A percentile compares a stretch with the other conserved stretches of the same genome.
Evolutionary conservation across 176 grass and related monocot species (phyloP).

Genomic region (Cenchrus americanus): DNA sequence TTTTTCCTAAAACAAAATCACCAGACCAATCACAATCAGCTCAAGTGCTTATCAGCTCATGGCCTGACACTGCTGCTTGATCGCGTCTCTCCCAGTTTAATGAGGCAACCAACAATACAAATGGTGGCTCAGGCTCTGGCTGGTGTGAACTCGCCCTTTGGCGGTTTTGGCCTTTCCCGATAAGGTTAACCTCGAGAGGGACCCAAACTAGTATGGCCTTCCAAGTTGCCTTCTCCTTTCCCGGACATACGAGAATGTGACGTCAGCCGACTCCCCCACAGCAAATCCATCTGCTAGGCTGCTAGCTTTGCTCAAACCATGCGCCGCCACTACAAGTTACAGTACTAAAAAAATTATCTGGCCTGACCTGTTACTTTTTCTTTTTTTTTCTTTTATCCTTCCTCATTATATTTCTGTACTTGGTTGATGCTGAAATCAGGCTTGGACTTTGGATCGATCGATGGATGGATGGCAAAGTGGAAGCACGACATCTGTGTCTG

Average conservation of each 20-base stretch:
- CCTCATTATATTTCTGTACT: not conserved
- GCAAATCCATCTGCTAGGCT: conserved; percentile 5
- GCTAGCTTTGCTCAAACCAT: conserved; percentile 26
- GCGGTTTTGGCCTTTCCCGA: not conserved
- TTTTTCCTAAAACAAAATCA: not conserved
- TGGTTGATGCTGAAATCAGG: conserved; percentile 22
- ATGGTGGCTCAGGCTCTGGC: too few species aligned
- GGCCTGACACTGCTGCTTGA: not conserved
- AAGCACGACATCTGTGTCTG: not conserved
- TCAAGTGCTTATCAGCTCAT: not conserved
- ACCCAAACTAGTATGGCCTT: not conserved
- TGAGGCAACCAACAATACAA: not conserved
- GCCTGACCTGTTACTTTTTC: not conserved
- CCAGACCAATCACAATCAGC: not conserved
- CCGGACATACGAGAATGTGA: not conserved
- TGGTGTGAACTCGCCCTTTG: not conserved
- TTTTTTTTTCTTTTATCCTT: not conserved
- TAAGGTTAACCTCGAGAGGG: not conserved
- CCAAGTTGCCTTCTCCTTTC: conserved; percentile 17
- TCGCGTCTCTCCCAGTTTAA: not conserved
- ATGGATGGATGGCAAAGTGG: conserved; percentile 27
- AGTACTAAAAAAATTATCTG: conserved; percentile 7
- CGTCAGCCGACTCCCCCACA: not conserved
- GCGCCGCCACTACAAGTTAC: conserved; percentile 7
- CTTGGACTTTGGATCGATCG: not conserved